Conservation (phyloP, 345 rosid genomes). For the Brassica napus region DNA sequence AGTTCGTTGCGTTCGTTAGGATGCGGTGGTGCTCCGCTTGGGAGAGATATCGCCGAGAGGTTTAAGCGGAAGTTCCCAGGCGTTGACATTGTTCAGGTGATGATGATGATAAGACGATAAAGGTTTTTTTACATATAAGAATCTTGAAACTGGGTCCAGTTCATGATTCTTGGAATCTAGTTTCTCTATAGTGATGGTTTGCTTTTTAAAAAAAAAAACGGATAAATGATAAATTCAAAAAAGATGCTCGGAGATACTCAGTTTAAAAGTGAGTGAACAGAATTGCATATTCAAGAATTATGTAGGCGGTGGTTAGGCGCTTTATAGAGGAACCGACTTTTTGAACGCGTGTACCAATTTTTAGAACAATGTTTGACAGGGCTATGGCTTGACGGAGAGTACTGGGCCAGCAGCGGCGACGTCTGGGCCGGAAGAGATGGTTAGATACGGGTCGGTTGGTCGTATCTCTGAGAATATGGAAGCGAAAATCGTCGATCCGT, state of each 20-base stretch:
- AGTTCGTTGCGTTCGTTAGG: slow-evolving; percentile 59
- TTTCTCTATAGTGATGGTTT: neutral
- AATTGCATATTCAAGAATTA: too few relatives aligned
- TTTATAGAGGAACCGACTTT: neutral
- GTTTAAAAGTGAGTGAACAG: too few relatives aligned
- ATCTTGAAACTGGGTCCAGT: neutral
- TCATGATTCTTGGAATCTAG: slow-evolving; percentile 8
- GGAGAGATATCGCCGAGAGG: slow-evolving; percentile 67
- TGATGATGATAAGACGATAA: neutral
- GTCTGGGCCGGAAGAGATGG: slow-evolving; percentile 54
- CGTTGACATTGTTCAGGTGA: slow-evolving; percentile 69
- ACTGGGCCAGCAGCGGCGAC: slow-evolving; percentile 57
- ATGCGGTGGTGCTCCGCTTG: slow-evolving; percentile 83
- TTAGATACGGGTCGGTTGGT: slow-evolving; percentile 67
- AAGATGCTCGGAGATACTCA: too few relatives aligned
- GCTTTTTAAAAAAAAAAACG: too few relatives aligned
- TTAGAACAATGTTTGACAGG: slow-evolving; percentile 43
- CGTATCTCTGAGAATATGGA: slow-evolving; percentile 64
- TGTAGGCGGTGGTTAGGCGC: too few relatives aligned
- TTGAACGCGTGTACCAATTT: neutral
- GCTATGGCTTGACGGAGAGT: slow-evolving; percentile 95
- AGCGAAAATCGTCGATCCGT: slow-evolving; percentile 82
- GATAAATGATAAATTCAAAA: too few relatives aligned
- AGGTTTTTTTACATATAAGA: neutral
- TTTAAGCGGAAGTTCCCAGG: slow-evolving; percentile 71